phyloP scores from a whole-genome alignment of 805 yeast species.

The Zygosaccharomyces gambellarensis region DNA sequence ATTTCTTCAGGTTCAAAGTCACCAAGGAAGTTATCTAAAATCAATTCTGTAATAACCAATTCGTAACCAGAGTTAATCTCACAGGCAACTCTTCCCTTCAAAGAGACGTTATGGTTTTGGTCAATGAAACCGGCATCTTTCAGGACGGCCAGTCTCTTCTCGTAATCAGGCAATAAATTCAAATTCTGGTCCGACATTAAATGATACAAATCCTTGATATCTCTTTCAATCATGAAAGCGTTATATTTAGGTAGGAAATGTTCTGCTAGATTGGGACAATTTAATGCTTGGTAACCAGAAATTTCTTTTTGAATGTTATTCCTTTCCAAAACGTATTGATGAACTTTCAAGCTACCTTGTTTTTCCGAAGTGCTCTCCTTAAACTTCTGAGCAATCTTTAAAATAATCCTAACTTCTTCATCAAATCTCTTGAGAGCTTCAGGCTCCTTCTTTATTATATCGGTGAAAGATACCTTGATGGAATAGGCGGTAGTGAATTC shows the following conservation, averaged over 20 bases:
- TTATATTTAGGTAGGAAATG: slow-evolving; percentile 45
- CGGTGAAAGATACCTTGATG: slow-evolving; percentile 25
- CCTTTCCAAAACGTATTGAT: slow-evolving; percentile 28
- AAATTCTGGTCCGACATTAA: slow-evolving; percentile 81
- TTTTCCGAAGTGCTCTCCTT: slow-evolving; percentile 27
- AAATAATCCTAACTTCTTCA: slow-evolving; percentile 21
- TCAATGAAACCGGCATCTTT: slow-evolving; percentile 79
- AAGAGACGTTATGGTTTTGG: slow-evolving; percentile 54
- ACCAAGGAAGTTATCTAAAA: slow-evolving; percentile 86
- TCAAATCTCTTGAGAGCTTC: slow-evolving; percentile 23
- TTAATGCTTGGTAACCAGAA: slow-evolving; percentile 19
- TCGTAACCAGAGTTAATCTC: slow-evolving; percentile 92
- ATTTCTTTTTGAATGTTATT: slow-evolving; percentile 26
- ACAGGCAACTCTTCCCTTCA: slow-evolving; percentile 92
- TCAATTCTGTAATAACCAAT: slow-evolving; percentile 78
- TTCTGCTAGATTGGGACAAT: slow-evolving; percentile 41
- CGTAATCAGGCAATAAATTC: slow-evolving; percentile 88
- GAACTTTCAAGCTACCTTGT: slow-evolving; percentile 30
- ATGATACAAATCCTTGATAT: slow-evolving; percentile 53
- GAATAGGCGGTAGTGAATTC: slow-evolving; percentile 30
- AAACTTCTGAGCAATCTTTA: slow-evolving; percentile 22
- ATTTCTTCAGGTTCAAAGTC: slow-evolving; percentile 94
- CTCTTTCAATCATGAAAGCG: slow-evolving; percentile 42
- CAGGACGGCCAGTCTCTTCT: slow-evolving; percentile 77
- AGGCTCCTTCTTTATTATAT: slow-evolving; percentile 27